Evolutionary conservation across 2,329 filamentous ascomycete genomes (phyloP), one percentile per base, ranked within the genome.

Genomic region (Xylariaceae sp.): DNA sequence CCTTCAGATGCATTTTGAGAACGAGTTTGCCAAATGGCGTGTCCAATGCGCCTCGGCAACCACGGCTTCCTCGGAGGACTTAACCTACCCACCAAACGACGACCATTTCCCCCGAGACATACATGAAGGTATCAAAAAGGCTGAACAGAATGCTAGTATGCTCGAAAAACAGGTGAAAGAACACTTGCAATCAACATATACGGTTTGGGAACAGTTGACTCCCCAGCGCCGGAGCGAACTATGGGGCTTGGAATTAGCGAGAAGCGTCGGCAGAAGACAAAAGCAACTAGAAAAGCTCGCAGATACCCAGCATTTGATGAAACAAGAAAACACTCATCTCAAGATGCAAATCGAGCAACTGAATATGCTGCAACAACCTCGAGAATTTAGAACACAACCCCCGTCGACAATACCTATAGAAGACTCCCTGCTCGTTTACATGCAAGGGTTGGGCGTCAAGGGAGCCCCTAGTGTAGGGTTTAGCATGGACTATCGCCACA

Each of bases 111-210:
- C 67, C 36, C 67, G 73, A 51, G 72, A 66, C 57, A 65, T 62
- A 64, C 69, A 67, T 2, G 74, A 77, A 17, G 68, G 68, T 11
- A 62, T 77, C 1, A 71, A 68, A 40, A 72, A 65, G 40, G 75
- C 74, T 0, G 74, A 79, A 52, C 69, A 68, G 55, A 61, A 69
- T 49, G 85, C 73, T 34, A 79, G 74, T 52, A 66, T 71, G 22
- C 76, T 92, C 40, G 83, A 89, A 52, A 79, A 81, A 41, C 82
- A 85, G 54, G 79, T 91, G 23, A 73, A 79, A 33, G 77, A 85
- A 47, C 92, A 97, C 62, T 65, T 95, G 5, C 78, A 86, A n/a
- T 80, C 83, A 12, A 83, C 88, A 1, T 95, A 83, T 62, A 75
- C 77, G 6, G 84, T 88, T 34, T 97, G 91, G 91, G 79, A 79